Evolutionary conservation across 257 asterid species (phyloP).

Genomic region (Handroanthus guayacan): DNA sequence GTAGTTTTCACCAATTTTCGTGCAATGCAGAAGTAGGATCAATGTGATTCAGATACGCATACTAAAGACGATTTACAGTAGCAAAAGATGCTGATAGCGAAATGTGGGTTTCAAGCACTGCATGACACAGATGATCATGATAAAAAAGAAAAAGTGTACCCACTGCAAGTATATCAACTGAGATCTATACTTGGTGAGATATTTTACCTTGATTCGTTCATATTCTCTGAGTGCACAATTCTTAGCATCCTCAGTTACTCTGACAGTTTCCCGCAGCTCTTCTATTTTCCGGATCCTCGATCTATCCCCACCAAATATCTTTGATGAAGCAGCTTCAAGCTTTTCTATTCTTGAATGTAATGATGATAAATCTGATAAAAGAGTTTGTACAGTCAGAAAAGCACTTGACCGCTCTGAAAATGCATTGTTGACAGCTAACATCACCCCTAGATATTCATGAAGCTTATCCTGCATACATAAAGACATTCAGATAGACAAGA

Average conservation of each 20-base stretch:
- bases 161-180: background rate
- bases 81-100: constrained; percentile 13
- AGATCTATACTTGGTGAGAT: constrained; percentile 29
- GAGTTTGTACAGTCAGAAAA: constrained; percentile 89
- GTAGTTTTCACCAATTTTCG: background rate
- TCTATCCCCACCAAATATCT: constrained; percentile 96
- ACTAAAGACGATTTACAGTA: constrained; percentile 3
- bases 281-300: constrained; percentile 88
- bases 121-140: background rate
- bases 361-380: constrained; percentile 79
- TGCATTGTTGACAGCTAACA: constrained; percentile 92
- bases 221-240: constrained; percentile 75
- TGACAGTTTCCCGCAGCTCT: constrained; percentile 78
- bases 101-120: background rate
- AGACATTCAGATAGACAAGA: constrained; percentile 23
- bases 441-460: constrained; percentile 91
- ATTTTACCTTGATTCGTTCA: constrained; percentile 80
- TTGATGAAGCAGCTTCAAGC: constrained; percentile 93
- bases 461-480: constrained; percentile 75
- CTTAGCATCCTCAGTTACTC: constrained; percentile 86
- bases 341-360: constrained; percentile 79
- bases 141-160: background rate
- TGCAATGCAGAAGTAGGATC: background rate
- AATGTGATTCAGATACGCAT: constrained; percentile 3
- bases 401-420: constrained; percentile 92